A percentile compares a stretch with the other conserved stretches of the same genome.
Evolutionary conservation across 2,329 filamentous ascomycete species (phyloP).

Genomic region (Exophiala spinifera): DNA sequence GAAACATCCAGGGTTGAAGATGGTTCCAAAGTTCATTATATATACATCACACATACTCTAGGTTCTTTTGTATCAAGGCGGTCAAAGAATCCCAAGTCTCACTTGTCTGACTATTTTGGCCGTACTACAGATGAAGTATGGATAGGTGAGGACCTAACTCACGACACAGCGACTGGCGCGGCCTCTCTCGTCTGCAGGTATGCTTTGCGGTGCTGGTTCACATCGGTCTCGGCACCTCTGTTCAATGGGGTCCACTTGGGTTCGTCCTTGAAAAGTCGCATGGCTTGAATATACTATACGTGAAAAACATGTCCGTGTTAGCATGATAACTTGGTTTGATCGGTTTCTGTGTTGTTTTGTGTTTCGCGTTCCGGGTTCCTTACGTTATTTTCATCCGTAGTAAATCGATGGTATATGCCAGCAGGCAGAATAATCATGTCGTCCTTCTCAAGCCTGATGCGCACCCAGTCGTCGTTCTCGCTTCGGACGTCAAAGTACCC

Average conservation of each 20-base stretch:
- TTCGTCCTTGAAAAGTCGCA: slow-evolving; percentile 96
- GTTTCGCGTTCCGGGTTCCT: too few species aligned
- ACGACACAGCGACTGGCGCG: slow-evolving; percentile 17
- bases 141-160: neutral
- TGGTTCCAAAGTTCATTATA: neutral
- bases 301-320: slow-evolving; percentile 1
- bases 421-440: slow-evolving; percentile 92
- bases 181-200: slow-evolving; percentile 57
- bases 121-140: too few species aligned
- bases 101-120: neutral
- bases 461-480: slow-evolving; percentile 80
- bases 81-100: neutral
- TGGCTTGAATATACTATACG: slow-evolving; percentile 87
- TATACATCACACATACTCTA: neutral
- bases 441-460: slow-evolving; percentile 77
- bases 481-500: slow-evolving; percentile 93
- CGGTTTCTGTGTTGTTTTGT: too few species aligned
- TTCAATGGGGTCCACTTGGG: slow-evolving; percentile 97
- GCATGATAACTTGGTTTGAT: slow-evolving; percentile 5
- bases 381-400: slow-evolving; percentile 86
- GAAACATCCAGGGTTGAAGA: too few species aligned
- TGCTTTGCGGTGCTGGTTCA: slow-evolving; percentile 72
- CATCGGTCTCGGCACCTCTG: slow-evolving; percentile 71
- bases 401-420: slow-evolving; percentile 97
- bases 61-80: too few species aligned